Evolutionary conservation across 192 early-diverging fungal species (phyloP), one percentile per base, ranked within the genome.

Genomic region (Geranomyces variabilis): DNA sequence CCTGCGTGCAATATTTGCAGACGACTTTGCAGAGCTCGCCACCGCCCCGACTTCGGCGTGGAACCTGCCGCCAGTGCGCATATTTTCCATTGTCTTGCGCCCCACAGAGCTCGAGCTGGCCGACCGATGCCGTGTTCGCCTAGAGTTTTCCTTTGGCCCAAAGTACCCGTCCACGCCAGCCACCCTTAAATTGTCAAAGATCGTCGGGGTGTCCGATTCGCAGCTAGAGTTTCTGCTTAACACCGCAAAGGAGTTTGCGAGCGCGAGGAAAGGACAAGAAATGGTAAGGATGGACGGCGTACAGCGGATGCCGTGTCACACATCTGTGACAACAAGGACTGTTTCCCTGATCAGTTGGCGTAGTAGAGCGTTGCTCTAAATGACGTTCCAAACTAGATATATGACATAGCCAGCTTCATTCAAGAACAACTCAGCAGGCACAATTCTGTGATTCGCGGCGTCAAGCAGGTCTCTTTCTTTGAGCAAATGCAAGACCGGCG

Each of bases 401-500:
- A 55, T 46, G 76, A 78, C 30, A 66, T 81, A 19, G 74, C 76
- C 15, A 74, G 66, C 49, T 63, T 60, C 31, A 67, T 75, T 26
- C 69, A 77, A 30, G 81, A 80, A 49, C 63, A 72, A 19, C 45
- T 83, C 4, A 56, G 57, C 29, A 28, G 61, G 8, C 55, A 77
- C 49, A 77, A 80, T 61, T 26, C 66, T 0, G 73, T 69, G 28
- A 73, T 75, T 41, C 59, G 73, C 30, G 74, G 74, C 4, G 41
- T 61, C 15, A 77, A 77, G 51, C 75, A 77, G n/a, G 43, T 69
- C 19, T 83, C 81, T 56, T 77, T 68, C 61, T 78, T 73, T 47
- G 77, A 83, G 31, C 75, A 78, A 45, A 83, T 83, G 77, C 63
- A 73, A 41, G 69, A 66, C 30, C 43, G 75, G 1, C 63, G 67